Evolutionary conservation across 2,329 filamentous ascomycete genomes (phyloP), one percentile per base, ranked within the genome.

Genomic region (Ampelomyces quisqualis): DNA sequence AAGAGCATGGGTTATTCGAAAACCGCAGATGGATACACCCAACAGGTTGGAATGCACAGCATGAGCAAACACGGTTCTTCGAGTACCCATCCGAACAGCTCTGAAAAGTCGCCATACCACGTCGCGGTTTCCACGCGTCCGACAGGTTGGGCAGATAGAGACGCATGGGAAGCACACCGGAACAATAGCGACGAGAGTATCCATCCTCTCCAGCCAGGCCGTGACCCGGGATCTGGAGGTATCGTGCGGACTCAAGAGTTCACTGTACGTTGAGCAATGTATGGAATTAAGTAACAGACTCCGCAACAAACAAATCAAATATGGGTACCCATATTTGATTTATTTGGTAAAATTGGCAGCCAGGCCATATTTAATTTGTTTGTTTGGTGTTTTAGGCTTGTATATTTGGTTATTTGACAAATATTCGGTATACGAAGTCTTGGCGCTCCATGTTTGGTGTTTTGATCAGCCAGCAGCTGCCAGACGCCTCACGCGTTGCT

Each of bases 191-290:
- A 53, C 18, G 52, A 60, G 27, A 51, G 46, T 17, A 53, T 53
- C 18, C 33, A 41, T 3, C 48, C 56, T 8, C 30, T 51, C 2
- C 50, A 49, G 17, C 30, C 38, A 17, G 33, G 28, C 7, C 45
- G 40, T 10, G 37, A 43, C 2, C 17, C 35, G 3, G 42, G 31
- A 4, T 28, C 41, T 9, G 47, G 48, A 18, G 47, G 51, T 5
- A 60, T 60, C 21, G 34, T 52, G 14, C 44, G 54, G 35, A 60
- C 56, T 11, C 49, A 34, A 28, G 56, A 60, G 23, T 45, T 60
- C 7, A 43, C 34, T 19, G 28, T 59, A 6, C 47, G 37, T 24
- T 47, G 36, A 40, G 18, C 26, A n/a, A n/a, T n/a, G n/a, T n/a
- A n/a, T n/a, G n/a, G n/a, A n/a, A n/a, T n/a, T n/a, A n/a, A n/a